Base-by-base conservation (phyloP, 2,329 filamentous ascomycete species). In the Pseudogymnoascus destructans region DNA sequence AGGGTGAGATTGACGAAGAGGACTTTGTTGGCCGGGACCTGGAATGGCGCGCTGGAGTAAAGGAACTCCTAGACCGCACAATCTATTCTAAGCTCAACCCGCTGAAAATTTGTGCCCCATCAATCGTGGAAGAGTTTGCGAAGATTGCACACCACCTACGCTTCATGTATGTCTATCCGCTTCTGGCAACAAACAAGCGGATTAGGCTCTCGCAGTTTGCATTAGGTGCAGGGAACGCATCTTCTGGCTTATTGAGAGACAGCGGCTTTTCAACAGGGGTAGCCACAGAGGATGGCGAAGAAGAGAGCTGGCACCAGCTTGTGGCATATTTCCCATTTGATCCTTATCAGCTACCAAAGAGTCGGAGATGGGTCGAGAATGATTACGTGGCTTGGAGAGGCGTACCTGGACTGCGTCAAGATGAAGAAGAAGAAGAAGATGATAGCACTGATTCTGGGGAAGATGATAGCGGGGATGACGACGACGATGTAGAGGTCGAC, bases 271-370 rank as follows among this genome's bases (percentile, higher is more conserved):
- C 78, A 81, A 52, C 79, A 84, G 64, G 80, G 75, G 57, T 35
- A 35, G 55, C 27, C n/a, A 61, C 64, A 4, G 58, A 75, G 66
- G 61, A 74, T 70, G 60, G 73, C 56, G 70, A 73, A 11, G 79
- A 84, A 58, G 89, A 95, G 64, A 83, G 85, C 62, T 86, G 83
- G 66, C 85, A 92, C 66, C 86, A 95, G 70, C 79, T 98, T 1
- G 91, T 97, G 65, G 87, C 90, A 0, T 96, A 95, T 70, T 98
- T 97, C 67, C 93, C 93, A 0, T 98, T 98, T 67, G 93, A 98
- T 69, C 95, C 95, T 2, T 98, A 97, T 70, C 86, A 92, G 66
- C 75, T 98, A 55, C 91, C 91, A 0, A 77, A 83, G 64, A 96
- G 91, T 70, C 89, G 87, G 71, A 79, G 83, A 60, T 97, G 93